These are phyloP conservation scores for Colletotrichum tropicale DNA, from an alignment of 2,329 filamentous ascomycete species.

Conservation along the genomic window DNA sequence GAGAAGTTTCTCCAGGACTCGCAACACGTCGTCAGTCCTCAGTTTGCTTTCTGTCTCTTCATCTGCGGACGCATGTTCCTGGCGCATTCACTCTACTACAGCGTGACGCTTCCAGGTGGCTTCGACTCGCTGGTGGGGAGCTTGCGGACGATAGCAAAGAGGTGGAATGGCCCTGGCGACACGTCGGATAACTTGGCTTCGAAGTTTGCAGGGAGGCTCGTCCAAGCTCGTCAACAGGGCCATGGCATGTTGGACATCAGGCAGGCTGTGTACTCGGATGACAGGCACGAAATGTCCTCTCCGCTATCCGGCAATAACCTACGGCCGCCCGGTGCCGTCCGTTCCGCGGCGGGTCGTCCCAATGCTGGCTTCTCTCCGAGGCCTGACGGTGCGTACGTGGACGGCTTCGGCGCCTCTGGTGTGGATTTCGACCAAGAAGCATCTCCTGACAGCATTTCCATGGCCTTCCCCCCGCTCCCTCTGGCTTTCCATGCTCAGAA, in stretches of 20 bases:
- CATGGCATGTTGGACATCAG: conserved; percentile 33
- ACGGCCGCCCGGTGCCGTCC: not conserved
- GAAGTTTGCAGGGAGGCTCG: conserved; percentile 35
- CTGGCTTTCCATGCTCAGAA: conserved; percentile 30
- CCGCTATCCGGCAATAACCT: not conserved
- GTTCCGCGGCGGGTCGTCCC: not conserved
- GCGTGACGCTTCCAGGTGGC: conserved; percentile 27
- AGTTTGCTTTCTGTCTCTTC: conserved; percentile 44
- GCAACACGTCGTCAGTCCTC: conserved; percentile 31
- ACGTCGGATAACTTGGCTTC: conserved; percentile 33
- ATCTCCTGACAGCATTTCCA: conserved; percentile 26
- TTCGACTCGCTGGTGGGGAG: conserved; percentile 36
- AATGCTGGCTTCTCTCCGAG: not conserved
- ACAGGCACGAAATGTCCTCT: not conserved
- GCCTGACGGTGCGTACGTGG: not conserved
- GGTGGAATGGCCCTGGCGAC: conserved; percentile 37
- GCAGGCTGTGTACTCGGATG: conserved; percentile 35
- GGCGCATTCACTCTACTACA: conserved; percentile 37
- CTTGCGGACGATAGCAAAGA: conserved; percentile 37
- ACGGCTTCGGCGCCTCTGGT: not conserved
- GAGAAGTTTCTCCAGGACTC: conserved; percentile 38
- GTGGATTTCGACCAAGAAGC: conserved; percentile 17
- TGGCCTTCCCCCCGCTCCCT: conserved; percentile 37
- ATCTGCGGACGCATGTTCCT: conserved; percentile 36
- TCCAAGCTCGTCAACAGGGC: conserved; percentile 29